phyloP scores from a whole-genome alignment of 148 eudicot genomes.

The Camellia sinensis region DNA sequence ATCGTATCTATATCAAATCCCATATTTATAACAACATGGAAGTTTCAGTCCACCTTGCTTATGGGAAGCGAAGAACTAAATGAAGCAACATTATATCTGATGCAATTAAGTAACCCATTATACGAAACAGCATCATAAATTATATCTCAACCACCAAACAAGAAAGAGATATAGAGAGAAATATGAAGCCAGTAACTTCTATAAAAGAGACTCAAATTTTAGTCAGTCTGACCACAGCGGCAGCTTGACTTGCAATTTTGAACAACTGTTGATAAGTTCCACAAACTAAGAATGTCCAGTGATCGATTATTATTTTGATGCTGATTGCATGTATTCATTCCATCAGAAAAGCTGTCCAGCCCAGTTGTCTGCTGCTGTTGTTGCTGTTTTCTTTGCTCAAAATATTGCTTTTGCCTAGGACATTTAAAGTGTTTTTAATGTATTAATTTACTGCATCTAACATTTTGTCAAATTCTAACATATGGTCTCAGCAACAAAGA shows the following conservation, averaged over 20 bases:
- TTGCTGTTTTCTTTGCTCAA: too few species aligned
- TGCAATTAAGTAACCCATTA: neutral
- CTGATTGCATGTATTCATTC: too few species aligned
- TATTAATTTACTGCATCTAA: neutral
- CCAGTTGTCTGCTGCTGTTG: too few species aligned
- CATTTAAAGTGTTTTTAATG: neutral
- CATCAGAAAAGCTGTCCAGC: too few species aligned
- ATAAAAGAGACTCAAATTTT: too few species aligned
- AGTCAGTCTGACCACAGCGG: too few species aligned
- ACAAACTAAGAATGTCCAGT: too few species aligned
- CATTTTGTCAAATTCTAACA: neutral
- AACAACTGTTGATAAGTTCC: too few species aligned
- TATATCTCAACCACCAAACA: neutral
- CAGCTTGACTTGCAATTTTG: too few species aligned
- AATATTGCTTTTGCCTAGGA: constrained; percentile 70
- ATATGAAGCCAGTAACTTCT: too few species aligned
- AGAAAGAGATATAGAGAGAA: constrained; percentile 10
- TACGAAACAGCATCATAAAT: neutral
- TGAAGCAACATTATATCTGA: neutral
- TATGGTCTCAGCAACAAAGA: neutral
- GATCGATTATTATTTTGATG: too few species aligned
- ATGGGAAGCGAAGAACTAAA: neutral
- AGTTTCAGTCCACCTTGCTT: neutral
- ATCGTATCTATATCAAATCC: too few species aligned
- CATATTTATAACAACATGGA: neutral